Conservation (phyloP, 306 rosid genomes). For the Cajanus cajan region DNA sequence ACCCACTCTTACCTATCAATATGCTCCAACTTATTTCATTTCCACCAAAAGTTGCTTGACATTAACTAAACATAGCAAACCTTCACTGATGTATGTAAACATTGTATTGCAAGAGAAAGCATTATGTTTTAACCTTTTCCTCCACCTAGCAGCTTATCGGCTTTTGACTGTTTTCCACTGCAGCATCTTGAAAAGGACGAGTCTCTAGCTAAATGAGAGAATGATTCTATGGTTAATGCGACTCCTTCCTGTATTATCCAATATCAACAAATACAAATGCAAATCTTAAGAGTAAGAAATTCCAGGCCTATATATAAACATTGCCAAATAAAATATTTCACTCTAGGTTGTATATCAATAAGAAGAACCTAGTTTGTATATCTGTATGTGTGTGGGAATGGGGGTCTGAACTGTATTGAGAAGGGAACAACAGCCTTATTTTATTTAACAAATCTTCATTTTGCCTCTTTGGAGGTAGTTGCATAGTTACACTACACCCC, state of each 20-base stretch:
- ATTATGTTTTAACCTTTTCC: conserved; percentile 65
- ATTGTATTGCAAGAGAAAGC: conserved; percentile 18
- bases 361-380: neutral
- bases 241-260: conserved; percentile 68
- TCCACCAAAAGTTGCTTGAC: conserved; percentile 9
- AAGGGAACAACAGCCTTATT: conserved; percentile 17
- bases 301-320: conserved; percentile 14
- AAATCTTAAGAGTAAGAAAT: conserved; percentile 20
- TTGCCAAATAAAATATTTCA: conserved; percentile 1
- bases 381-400: neutral
- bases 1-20: neutral
- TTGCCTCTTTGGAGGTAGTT: conserved; percentile 15
- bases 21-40: conserved; percentile 15
- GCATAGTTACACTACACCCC: conserved; percentile 1
- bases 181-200: conserved; percentile 41
- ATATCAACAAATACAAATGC: conserved; percentile 31
- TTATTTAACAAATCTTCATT: conserved; percentile 2
- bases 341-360: neutral
- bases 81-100: conserved; percentile 1
- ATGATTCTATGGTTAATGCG: conserved; percentile 59
- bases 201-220: conserved; percentile 64
- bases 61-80: conserved; percentile 12
- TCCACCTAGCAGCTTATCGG: conserved; percentile 68
- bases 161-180: conserved; percentile 60
- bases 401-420: neutral